Percentiles rank a stretch among this genome's conserved stretches.
Conservation (phyloP, 495 filamentous ascomycete species). For the Penicillium herquei region DNA sequence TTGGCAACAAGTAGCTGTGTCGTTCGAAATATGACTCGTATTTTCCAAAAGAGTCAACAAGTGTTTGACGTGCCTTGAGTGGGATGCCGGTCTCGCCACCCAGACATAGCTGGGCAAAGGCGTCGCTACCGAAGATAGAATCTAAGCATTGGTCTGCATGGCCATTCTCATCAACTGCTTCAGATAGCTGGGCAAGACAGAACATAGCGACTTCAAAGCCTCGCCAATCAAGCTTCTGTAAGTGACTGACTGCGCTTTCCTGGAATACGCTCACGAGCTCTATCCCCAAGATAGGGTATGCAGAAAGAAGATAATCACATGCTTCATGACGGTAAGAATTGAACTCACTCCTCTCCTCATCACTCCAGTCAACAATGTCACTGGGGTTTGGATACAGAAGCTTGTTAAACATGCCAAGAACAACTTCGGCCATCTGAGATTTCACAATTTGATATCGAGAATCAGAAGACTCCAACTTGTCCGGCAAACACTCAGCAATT, state of each 20-base stretch:
- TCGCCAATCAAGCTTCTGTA: slow-evolving; percentile 63
- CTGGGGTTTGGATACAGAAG: slow-evolving; percentile 32
- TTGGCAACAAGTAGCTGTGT: slow-evolving; percentile 65
- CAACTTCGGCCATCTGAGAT: slow-evolving; percentile 35
- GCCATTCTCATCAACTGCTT: slow-evolving; percentile 66
- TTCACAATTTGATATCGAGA: slow-evolving; percentile 28
- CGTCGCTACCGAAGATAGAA: slow-evolving; percentile 67
- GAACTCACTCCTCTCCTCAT: slow-evolving; percentile 69
- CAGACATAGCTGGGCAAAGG: slow-evolving; percentile 51
- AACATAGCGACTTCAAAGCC: slow-evolving; percentile 79
- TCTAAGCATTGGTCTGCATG: slow-evolving; percentile 65
- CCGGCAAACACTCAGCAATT: slow-evolving; percentile 39
- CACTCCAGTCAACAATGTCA: slow-evolving; percentile 59
- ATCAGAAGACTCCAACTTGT: slow-evolving; percentile 29
- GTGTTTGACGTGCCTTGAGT: slow-evolving; percentile 69
- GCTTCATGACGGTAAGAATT: slow-evolving; percentile 77
- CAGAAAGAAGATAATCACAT: slow-evolving; percentile 73
- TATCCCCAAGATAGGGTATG: slow-evolving; percentile 68
- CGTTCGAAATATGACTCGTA: slow-evolving; percentile 82
- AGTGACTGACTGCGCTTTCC: slow-evolving; percentile 56
- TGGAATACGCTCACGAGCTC: slow-evolving; percentile 69
- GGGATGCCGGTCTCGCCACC: slow-evolving; percentile 53
- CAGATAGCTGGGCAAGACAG: slow-evolving; percentile 73
- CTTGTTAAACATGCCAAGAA: slow-evolving; percentile 39
- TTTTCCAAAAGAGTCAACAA: slow-evolving; percentile 71